A percentile compares a stretch with the other conserved stretches of the same genome.
These are phyloP conservation scores for Penicillium atrosanguineum DNA, from an alignment of 495 filamentous ascomycete species.

Conservation along the genomic window DNA sequence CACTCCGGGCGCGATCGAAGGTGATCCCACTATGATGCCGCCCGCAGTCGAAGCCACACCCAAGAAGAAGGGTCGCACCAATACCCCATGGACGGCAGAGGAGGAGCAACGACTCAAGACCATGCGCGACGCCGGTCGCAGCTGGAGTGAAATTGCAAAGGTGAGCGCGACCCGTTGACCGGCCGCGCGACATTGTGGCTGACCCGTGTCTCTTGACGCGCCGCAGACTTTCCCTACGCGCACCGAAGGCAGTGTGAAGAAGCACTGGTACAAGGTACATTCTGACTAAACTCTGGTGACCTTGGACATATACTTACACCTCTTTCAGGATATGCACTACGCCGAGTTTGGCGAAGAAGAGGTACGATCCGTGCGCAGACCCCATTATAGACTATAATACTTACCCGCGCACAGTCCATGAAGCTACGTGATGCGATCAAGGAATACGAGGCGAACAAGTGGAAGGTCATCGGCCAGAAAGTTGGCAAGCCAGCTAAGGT, in stretches of 20 bases:
- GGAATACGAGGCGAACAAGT: slow-evolving; percentile 97
- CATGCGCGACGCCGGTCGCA: slow-evolving; percentile 89
- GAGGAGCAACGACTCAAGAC: slow-evolving; percentile 90
- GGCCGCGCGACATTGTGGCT: neutral
- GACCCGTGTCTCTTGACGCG: slow-evolving; percentile 21
- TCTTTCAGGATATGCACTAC: slow-evolving; percentile 89
- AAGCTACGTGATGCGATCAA: slow-evolving; percentile 92
- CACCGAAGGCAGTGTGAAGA: slow-evolving; percentile 97
- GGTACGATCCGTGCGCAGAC: slow-evolving; percentile 49
- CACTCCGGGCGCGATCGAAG: slow-evolving; percentile 28
- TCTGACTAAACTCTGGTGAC: neutral
- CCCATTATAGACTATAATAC: slow-evolving; percentile 12
- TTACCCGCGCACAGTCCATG: slow-evolving; percentile 59
- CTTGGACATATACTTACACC: neutral
- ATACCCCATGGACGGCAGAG: slow-evolving; percentile 94
- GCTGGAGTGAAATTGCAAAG: slow-evolving; percentile 98
- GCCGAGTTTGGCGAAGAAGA: slow-evolving; percentile 98
- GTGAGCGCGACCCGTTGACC: slow-evolving; percentile 38
- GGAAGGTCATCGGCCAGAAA: slow-evolving; percentile 94
- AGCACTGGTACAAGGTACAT: slow-evolving; percentile 97
- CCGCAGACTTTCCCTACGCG: slow-evolving; percentile 81
- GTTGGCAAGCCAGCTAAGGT: slow-evolving; percentile 98
- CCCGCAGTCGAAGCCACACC: slow-evolving; percentile 51
- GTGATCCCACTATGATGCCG: slow-evolving; percentile 28
- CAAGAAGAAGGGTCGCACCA: slow-evolving; percentile 89